Evolutionary conservation across 345 rosid genomes (phyloP).

Genomic region (Aquilaria sinensis): DNA sequence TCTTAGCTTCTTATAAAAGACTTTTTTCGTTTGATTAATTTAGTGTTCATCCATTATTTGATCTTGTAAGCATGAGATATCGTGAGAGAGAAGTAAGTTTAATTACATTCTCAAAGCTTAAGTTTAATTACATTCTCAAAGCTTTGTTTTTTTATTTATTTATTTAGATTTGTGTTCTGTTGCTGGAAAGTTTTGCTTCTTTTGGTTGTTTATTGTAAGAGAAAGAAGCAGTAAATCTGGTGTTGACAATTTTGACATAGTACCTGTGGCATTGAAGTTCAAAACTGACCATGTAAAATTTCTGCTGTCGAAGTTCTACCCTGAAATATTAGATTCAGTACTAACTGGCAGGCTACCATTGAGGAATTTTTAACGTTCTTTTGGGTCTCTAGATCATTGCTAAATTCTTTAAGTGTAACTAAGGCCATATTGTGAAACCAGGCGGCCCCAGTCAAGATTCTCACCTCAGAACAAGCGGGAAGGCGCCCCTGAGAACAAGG

Average conservation of each 20-base stretch:
- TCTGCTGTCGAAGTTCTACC: not conserved
- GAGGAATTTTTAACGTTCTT: not conserved
- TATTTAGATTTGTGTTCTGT: not conserved
- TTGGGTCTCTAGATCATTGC: not conserved
- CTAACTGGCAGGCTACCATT: not conserved
- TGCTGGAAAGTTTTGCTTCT: slow-evolving; percentile 2
- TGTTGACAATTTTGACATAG: not conserved
- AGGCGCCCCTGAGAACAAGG: slow-evolving; percentile 28
- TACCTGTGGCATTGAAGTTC: not conserved
- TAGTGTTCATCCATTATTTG: too few species aligned
- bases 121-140: not conserved
- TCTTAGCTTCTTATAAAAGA: too few species aligned
- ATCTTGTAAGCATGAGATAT: not conserved
- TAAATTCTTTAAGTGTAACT: not conserved
- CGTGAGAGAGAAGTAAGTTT: not conserved
- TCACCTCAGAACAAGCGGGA: slow-evolving; percentile 31
- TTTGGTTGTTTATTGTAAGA: not conserved
- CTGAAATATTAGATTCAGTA: not conserved
- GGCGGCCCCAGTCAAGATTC: slow-evolving; percentile 45
- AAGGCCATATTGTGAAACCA: slow-evolving; percentile 13
- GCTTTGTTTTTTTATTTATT: not conserved
- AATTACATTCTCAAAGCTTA: not conserved
- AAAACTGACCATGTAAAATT: not conserved
- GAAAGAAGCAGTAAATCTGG: not conserved
- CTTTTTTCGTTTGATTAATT: too few species aligned